Base-by-base conservation (phyloP, 768 basidiomycete genomes). In the Rhizopogon sp. region DNA sequence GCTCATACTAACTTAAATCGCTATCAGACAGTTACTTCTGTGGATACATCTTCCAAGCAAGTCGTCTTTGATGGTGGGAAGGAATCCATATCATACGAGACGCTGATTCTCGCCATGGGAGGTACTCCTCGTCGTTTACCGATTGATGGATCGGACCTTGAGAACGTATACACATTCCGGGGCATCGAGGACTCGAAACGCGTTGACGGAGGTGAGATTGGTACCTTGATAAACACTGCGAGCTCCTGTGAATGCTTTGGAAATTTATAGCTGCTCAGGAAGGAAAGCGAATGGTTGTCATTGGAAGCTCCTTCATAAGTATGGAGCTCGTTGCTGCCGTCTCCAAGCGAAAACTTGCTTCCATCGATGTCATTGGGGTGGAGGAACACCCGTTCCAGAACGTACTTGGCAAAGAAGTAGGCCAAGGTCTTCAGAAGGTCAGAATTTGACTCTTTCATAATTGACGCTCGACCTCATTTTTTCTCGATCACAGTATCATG, bases 261-360 rank as follows among this genome's bases (percentile, higher is more conserved):
- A 35, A 37, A 1, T 16, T 16, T 54, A 45, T 40, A 88, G 85
- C 79, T 47, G 79, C 79, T 37, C 73, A 87, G 70, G 87, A 90
- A 59, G 87, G 87, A 35, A 89, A 92, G 70, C 76, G 76, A 47
- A 68, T 88, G 56, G 91, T 93, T 33, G 80, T 95, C 11, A 86
- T 96, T 58, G 94, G 94, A 2, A 88, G 85, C 49, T 90, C 88
- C 13, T 97, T 95, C 74, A 97, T 97, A 62, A 84, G 88, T 54
- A 91, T 97, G 91, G 90, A 94, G 67, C 75, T 93, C n/a, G 90
- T 91, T 6, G 78, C 75, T n/a, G 88, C 90, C 0, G 70, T 88
- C 2, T 69, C 82, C 7, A 84, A 83, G 61, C 83, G 88, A 52
- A 86, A 87, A 60, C 84, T 92, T 20, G 87, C 87, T 11, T 87